Percentiles rank a stretch among this genome's conserved stretches.
These are phyloP conservation scores for Penicillium mononematosum DNA, from an alignment of 495 filamentous ascomycete species.

Conservation along the genomic window DNA sequence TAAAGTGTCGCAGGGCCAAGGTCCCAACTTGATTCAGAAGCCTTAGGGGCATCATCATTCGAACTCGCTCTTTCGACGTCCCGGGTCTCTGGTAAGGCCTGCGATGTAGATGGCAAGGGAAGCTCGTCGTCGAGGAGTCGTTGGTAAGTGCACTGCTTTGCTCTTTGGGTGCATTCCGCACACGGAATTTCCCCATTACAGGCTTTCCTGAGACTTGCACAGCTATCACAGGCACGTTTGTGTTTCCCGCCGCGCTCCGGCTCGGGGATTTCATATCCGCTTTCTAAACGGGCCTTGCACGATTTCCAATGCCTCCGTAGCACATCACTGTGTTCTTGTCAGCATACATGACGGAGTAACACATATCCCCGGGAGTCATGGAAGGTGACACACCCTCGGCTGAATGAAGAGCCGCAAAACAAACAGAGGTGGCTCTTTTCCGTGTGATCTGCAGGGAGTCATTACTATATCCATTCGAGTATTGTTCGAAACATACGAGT, in stretches of 20 bases:
- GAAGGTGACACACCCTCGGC: slow-evolving; percentile 31
- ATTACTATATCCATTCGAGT: background rate
- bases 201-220: slow-evolving; percentile 35
- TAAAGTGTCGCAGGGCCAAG: slow-evolving; percentile 10
- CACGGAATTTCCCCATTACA: slow-evolving; percentile 33
- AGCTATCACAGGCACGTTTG: slow-evolving; percentile 39
- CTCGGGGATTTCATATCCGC: slow-evolving; percentile 28
- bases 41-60: background rate
- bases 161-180: slow-evolving; percentile 29
- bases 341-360: background rate
- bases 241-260: slow-evolving; percentile 32
- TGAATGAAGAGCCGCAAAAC: slow-evolving; percentile 35
- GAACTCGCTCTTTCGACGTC: background rate
- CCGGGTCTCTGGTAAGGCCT: background rate
- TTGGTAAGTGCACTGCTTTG: slow-evolving; percentile 32
- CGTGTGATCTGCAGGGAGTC: slow-evolving; percentile 21
- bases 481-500: slow-evolving; percentile 27
- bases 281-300: slow-evolving; percentile 27
- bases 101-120: background rate
- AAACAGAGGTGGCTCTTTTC: slow-evolving; percentile 24
- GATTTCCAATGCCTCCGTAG: slow-evolving; percentile 40
- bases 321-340: slow-evolving; percentile 24
- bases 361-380: background rate
- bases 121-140: slow-evolving; percentile 17
- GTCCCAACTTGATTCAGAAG: background rate